Base-by-base conservation (phyloP, 371 early-diverging fungal species). In the Zopfochytrium polystomum region DNA sequence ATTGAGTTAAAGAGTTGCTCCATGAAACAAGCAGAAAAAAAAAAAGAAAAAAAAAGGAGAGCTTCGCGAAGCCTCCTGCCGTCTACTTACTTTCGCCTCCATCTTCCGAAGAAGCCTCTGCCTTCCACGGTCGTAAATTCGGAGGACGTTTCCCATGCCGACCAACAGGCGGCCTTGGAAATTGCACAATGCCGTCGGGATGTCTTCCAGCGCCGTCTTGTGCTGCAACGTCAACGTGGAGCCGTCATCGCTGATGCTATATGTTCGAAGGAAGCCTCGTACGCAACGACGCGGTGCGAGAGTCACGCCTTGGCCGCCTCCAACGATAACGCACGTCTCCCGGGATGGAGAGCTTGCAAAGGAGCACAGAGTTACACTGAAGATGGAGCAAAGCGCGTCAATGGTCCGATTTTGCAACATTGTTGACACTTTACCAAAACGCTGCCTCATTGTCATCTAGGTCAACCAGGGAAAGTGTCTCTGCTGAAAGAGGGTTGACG, bases 111-210 rank as follows among this genome's bases (percentile, higher is more conserved):
- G 80, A 74, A 98, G 73, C 75, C 90, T 90, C 73, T 87, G 87
- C 68, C 87, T 89, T 27, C 99, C 99, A 15, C 94, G 62, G 61
- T 92, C 97, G 66, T 95, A 98, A 47, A 97, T 86, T 22, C 95
- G 83, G 18, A 98, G 77, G 0, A 83, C 77, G 66, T 86, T 85
- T 23, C 96, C 96, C 55, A 92, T 80, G 27, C 92, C 96, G 3
- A 90, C 97, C 44, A 94, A 68, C 46, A 96, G 73, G 23, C 88
- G 80, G 4, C 95, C 96, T 72, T 91, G 90, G 85, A 97, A 97
- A 25, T 85, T 76, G 32, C 87, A 71, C 32, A 98, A 58, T 0
- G 92, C 91, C 54, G 84, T 77, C 3, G 96, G 95, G 6, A 91
- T 80, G 34, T 87, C 93, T 45, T 95, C 96, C 2, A 93, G 70